A percentile compares a stretch with the other conserved stretches of the same genome.
phyloP scores from a whole-genome alignment of 768 basidiomycete genomes.

The Pulveroboletus sp. region DNA sequence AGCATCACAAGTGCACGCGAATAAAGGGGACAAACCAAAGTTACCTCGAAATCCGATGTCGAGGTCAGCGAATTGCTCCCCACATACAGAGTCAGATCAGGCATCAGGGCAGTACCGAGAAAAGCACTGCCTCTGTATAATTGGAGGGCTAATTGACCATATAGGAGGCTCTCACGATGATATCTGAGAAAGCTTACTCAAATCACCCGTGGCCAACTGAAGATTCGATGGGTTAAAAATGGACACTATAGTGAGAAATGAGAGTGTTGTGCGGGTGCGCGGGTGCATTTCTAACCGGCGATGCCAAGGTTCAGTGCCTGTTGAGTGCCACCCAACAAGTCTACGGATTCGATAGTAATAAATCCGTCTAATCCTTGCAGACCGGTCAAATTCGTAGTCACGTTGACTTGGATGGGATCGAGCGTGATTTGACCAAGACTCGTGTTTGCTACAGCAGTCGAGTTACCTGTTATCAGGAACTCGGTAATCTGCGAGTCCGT shows the following conservation, averaged over 20 bases:
- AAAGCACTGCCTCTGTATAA: constrained; percentile 46
- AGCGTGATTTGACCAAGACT: constrained; percentile 65
- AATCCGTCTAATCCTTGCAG: constrained; percentile 55
- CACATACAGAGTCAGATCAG: constrained; percentile 52
- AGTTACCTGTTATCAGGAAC: constrained; percentile 57
- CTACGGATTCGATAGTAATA: constrained; percentile 53
- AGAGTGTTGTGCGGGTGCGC: neutral
- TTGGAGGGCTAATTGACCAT: constrained; percentile 43
- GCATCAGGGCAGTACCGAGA: constrained; percentile 59
- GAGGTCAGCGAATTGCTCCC: constrained; percentile 57
- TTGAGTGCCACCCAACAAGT: constrained; percentile 59
- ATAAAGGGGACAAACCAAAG: neutral
- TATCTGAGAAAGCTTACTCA: constrained; percentile 41
- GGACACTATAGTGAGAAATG: constrained; percentile 35
- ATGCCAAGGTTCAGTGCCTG: constrained; percentile 58
- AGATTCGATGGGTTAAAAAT: constrained; percentile 69
- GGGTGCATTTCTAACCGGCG: constrained; percentile 37
- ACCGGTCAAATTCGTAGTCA: constrained; percentile 55
- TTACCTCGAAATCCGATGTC: constrained; percentile 47
- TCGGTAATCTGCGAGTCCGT: constrained; percentile 44
- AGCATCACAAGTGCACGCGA: constrained; percentile 1
- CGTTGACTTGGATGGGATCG: constrained; percentile 67
- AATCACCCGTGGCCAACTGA: constrained; percentile 54
- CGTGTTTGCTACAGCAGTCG: constrained; percentile 54
- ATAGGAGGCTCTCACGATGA: neutral